phyloP scores from a whole-genome alignment of 164 flowering plant genomes.

The Vitis cinerea region DNA sequence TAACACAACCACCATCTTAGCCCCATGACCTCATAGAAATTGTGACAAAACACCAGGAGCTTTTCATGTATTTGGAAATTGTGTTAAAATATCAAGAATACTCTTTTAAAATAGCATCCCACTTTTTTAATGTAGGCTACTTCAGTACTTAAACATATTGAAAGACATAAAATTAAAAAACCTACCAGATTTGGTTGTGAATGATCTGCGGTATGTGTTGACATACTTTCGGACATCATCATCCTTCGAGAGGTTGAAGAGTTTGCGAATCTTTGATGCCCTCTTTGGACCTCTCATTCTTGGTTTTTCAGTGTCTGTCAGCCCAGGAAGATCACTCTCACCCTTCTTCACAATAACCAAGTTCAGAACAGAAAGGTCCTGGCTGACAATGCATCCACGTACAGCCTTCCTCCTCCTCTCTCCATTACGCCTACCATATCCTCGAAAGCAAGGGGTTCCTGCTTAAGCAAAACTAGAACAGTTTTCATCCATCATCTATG shows the following conservation, averaged over 20 bases:
- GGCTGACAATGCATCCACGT: conserved; percentile 51
- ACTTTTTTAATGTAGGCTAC: too few species aligned
- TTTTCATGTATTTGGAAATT: too few species aligned
- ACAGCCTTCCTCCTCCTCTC: conserved; percentile 53
- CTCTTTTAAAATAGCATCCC: too few species aligned
- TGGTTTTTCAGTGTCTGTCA: conserved; percentile 55
- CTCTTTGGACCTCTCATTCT: conserved; percentile 63
- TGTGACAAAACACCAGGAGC: too few species aligned
- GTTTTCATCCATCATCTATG: neutral
- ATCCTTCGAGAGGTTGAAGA: conserved; percentile 51
- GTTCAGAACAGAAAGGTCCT: conserved; percentile 43
- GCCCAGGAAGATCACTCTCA: conserved; percentile 51
- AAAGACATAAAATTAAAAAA: neutral
- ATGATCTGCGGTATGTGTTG: conserved; percentile 47
- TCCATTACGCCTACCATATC: conserved; percentile 45
- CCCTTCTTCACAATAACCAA: conserved; percentile 60
- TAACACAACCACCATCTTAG: too few species aligned
- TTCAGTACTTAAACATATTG: neutral
- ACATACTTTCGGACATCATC: conserved; percentile 53
- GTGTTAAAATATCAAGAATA: too few species aligned
- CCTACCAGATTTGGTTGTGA: conserved; percentile 35
- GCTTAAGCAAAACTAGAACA: neutral
- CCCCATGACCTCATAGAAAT: too few species aligned
- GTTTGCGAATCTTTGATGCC: conserved; percentile 48
- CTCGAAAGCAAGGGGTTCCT: conserved; percentile 52